Conservation (phyloP, 208 protist genomes). For the Leishmania tarentolae region DNA sequence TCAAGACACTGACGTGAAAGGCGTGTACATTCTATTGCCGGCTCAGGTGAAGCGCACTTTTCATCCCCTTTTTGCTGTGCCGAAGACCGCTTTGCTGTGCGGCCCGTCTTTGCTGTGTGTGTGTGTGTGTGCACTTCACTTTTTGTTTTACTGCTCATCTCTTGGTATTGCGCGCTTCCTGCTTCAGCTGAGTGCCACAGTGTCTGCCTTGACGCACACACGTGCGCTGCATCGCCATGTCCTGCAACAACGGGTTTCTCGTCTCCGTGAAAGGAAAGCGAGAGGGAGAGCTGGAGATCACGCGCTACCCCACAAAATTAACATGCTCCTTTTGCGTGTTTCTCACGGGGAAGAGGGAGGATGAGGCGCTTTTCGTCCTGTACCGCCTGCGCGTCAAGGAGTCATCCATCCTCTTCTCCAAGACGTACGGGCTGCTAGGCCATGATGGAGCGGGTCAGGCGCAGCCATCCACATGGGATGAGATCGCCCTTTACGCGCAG, state of each 20-base stretch:
- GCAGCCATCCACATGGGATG: constrained; percentile 28
- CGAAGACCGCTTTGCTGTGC: neutral
- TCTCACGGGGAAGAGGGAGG: constrained; percentile 13
- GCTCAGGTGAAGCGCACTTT: neutral
- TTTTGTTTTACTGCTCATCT: neutral
- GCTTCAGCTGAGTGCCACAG: neutral
- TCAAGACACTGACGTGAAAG: neutral
- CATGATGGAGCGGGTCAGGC: constrained; percentile 12
- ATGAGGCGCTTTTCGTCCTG: constrained; percentile 31
- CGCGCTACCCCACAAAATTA: constrained; percentile 29
- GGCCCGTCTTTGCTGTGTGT: neutral
- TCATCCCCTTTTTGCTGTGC: neutral
- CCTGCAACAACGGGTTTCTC: neutral
- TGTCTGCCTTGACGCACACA: neutral
- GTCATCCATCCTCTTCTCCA: constrained; percentile 58
- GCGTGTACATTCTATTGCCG: neutral
- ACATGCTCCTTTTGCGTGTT: constrained; percentile 37
- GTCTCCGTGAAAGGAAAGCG: constrained; percentile 25
- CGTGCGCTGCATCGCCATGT: neutral
- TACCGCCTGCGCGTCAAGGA: constrained; percentile 67
- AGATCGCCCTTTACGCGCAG: constrained; percentile 40
- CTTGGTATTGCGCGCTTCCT: neutral
- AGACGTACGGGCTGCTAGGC: constrained; percentile 54
- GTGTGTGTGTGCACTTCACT: neutral
- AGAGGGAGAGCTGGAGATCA: constrained; percentile 27